Evolutionary conservation across 1,284 basidiomycete genomes (phyloP), one percentile per base, ranked within the genome.

Genomic region (Boletus hoseneyae): DNA sequence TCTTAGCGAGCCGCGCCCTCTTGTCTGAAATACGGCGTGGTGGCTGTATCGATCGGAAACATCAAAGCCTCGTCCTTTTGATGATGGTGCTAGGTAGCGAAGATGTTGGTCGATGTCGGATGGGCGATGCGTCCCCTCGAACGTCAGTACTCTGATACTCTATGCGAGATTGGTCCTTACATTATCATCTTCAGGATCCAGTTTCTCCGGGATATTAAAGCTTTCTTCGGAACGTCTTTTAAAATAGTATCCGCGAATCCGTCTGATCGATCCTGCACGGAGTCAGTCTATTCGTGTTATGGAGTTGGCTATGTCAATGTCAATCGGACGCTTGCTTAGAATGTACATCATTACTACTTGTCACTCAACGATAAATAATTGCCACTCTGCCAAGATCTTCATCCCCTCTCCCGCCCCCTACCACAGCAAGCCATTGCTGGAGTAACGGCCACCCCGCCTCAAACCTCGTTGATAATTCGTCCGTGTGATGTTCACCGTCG

Each of bases 61-160:
- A 97, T 68, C 97, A 99, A 69, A 82, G 80, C 45, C 71, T 98
- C n/a, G 85, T 93, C 0, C 73, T 97, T 23, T 70, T 96, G 21
- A 78, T 96, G 74, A 96, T 99, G 92, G 87, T 92, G 1, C 74
- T 98, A 9, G 94, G 96, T 7, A 95, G 93, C 54, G 94, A 98
- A 67, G 97, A 99, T 65, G 93, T 99, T 2, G 91, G 93, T 1
- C 82, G 87, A 55, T 93, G 91, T 70, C 76, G 83, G 48, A 88
- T 99, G 80, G 84, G 89, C 8, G 80, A 85, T 55, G 84, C 94
- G 7, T 93, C 90, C 4, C 68, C 80, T 15, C 78, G 89, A 67
- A 89, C 90, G 92, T 93, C 58, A 70, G 89, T 82, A 42, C 25
- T 16, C 38, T 30, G 16, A n/a, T 13, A 18, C 6, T 42, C 27